Conservation (phyloP, 169 alveolate species). For the Plasmodium inui region DNA sequence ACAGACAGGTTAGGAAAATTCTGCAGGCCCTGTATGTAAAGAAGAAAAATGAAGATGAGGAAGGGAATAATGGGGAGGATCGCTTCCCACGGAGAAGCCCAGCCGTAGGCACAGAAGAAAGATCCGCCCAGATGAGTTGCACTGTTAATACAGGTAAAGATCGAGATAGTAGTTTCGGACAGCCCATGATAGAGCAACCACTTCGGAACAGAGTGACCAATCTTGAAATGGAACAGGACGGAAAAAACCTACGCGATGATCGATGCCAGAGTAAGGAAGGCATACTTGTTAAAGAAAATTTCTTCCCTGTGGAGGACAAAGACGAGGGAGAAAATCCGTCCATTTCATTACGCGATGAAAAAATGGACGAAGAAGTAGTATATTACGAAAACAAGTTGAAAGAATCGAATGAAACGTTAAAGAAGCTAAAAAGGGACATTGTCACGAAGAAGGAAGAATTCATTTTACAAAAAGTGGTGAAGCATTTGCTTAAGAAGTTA, state of each 20-base stretch:
- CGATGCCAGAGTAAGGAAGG: not conserved
- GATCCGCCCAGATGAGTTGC: not conserved
- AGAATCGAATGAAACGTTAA: conserved; percentile 19
- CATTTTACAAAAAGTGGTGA: conserved; percentile 34
- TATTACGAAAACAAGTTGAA: conserved; percentile 45
- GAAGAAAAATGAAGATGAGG: conserved; percentile 34
- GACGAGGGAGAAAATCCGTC: not conserved
- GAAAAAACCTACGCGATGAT: not conserved
- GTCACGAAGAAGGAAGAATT: conserved; percentile 7
- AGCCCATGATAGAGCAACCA: not conserved
- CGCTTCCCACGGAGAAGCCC: not conserved
- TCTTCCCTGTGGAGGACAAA: not conserved
- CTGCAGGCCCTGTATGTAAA: conserved; percentile 40
- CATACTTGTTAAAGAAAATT: not conserved
- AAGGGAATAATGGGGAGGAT: not conserved
- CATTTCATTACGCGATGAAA: not conserved
- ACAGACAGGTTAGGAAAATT: conserved; percentile 23
- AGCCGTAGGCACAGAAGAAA: not conserved
- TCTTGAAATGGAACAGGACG: not conserved
- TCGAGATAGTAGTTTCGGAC: not conserved
- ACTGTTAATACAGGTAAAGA: not conserved
- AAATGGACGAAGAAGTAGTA: conserved; percentile 44
- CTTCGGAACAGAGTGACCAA: not conserved
- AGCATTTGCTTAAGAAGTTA: conserved; percentile 15
- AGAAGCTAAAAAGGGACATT: conserved; percentile 14